Conservation (phyloP, 345 rosid genomes). For the Lumnitzera littorea region DNA sequence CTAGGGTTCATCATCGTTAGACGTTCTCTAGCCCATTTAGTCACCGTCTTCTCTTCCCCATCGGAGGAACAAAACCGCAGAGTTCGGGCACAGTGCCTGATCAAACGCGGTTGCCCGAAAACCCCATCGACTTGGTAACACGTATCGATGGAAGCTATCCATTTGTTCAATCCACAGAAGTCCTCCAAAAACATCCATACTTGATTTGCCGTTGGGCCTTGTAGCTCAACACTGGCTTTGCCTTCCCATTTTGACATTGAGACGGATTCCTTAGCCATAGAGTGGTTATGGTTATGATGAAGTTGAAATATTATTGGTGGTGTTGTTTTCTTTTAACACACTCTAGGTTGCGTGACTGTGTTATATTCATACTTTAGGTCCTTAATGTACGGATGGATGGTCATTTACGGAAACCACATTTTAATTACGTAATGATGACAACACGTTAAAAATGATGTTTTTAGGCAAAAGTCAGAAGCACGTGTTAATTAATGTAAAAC, state of each 20-base stretch:
- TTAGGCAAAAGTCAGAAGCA: too few species aligned
- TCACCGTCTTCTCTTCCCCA: not conserved
- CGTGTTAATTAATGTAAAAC: too few species aligned
- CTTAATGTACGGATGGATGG: too few species aligned
- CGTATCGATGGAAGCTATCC: not conserved
- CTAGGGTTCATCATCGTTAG: not conserved
- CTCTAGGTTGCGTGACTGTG: too few species aligned
- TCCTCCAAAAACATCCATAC: constrained; percentile 17
- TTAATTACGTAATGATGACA: too few species aligned
- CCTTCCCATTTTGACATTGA: constrained; percentile 13
- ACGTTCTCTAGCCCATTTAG: constrained; percentile 3
- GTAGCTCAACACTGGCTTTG: constrained; percentile 1
- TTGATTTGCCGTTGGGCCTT: constrained; percentile 11
- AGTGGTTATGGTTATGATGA: too few species aligned
- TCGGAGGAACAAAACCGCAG: not conserved
- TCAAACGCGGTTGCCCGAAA: constrained; percentile 11
- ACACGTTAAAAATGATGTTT: too few species aligned
- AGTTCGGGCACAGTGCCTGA: constrained; percentile 4
- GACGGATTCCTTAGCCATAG: not conserved
- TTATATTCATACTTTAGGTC: too few species aligned
- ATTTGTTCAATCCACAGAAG: constrained; percentile 9
- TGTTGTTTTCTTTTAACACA: too few species aligned
- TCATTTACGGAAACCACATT: too few species aligned
- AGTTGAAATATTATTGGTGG: too few species aligned
- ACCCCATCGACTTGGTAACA: constrained; percentile 9